Base-by-base conservation (phyloP, 768 basidiomycete species). In the Wakefieldia striispora region DNA sequence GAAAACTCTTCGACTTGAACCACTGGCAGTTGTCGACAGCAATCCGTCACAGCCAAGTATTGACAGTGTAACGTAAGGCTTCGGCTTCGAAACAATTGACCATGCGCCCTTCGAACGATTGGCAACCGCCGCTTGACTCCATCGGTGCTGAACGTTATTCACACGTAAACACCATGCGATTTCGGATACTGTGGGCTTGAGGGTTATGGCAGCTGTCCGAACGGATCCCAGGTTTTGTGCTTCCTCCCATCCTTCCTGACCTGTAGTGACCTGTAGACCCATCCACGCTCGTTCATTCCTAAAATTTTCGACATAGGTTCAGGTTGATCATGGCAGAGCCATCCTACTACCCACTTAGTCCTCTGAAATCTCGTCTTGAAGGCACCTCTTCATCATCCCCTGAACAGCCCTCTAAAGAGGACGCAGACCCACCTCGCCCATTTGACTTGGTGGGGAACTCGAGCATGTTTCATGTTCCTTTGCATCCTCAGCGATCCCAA, bases 301-400 rank as follows among this genome's bases (percentile, higher is more conserved):
- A 24, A 24, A 24, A 24, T 27, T 17, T 34, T 17, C 33, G 20
- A 26, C 31, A 11, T 27, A 23, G 16, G 13, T 40, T 44, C 45
- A 7, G 2, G 27, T 14, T 4, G 20, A 29, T 38, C 46, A 60
- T 63, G 60, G 24, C 57, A 23, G 33, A 52, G 17, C 36, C 60
- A 3, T 60, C 61, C 13, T 62, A 62, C 33, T 50, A 50, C n/a
- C 53, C 57, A n/a, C 61, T 62, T 16, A 29, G 27, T 40, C 50
- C 36, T 19, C 6, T 59, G 19, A 49, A 54, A 41, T 27, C 44
- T 1, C 35, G 44, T 36, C 38, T 20, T 17, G 43, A 45, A 12
- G 26, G 27, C 21, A 37, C 24, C 10, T 14, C 12, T 13, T 43
- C 51, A 11, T 27, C 50, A 14, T 41, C 50, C 2, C 26, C 24